Evolutionary conservation across 331 rosid genomes (phyloP).

Genomic region (Rhamnella rubrinervis): DNA sequence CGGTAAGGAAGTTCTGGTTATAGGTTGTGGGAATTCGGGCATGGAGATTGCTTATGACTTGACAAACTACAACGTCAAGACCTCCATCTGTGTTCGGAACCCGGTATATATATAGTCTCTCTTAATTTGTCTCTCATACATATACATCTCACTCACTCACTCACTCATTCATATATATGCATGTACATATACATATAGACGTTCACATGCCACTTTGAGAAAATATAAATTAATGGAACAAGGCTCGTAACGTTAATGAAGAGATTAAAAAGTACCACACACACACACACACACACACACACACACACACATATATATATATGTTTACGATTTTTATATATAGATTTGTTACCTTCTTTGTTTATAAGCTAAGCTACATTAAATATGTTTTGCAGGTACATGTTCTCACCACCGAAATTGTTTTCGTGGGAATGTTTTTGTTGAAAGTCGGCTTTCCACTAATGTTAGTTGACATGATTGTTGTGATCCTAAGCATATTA

Average conservation of each 20-base stretch:
- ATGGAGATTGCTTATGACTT: slow-evolving; percentile 71
- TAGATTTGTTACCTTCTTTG: no score
- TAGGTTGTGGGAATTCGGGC: slow-evolving; percentile 47
- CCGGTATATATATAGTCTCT: slow-evolving; percentile 26
- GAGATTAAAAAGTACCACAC: no score
- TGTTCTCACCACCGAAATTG: slow-evolving; percentile 46
- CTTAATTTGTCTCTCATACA: background rate
- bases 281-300: no score
- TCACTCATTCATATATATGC: no score
- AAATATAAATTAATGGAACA: no score
- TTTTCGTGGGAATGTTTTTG: slow-evolving; percentile 44
- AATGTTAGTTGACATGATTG: slow-evolving; percentile 11
- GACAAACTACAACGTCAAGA: slow-evolving; percentile 40
- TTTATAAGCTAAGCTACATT: no score
- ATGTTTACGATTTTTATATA: no score
- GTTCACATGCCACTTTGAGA: no score
- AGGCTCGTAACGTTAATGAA: no score
- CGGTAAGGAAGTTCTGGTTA: slow-evolving; percentile 24
- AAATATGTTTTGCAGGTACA: slow-evolving; percentile 37
- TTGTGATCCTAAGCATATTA: background rate
- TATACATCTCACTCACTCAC: no score
- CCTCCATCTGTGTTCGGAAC: slow-evolving; percentile 45
- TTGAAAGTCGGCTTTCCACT: slow-evolving; percentile 24
- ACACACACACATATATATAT: no score
- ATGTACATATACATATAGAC: no score